Evolutionary conservation across 2,329 filamentous ascomycete genomes (phyloP).

Genomic region (Aspergillus novofumigatus): DNA sequence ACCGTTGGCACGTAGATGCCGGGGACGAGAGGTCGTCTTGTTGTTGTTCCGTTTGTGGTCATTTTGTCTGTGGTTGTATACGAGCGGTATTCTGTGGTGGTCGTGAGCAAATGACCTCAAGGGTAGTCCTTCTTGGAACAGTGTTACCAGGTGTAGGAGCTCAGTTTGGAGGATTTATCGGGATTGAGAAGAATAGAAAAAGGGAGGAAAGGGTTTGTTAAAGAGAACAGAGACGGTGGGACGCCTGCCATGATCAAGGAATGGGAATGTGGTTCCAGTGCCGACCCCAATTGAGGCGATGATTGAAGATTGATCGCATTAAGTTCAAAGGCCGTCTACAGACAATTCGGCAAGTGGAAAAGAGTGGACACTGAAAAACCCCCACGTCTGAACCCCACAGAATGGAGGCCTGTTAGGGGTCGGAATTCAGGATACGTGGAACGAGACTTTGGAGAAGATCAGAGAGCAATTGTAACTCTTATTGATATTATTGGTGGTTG

Average conservation of each 20-base stretch:
- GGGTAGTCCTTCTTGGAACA: not conserved
- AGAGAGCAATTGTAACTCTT: not conserved
- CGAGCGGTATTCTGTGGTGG: not conserved
- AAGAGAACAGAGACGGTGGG: not conserved
- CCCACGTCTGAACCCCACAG: constrained; percentile 12
- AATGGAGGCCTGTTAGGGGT: constrained; percentile 3
- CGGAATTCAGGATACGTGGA: not conserved
- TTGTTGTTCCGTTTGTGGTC: constrained; percentile 18
- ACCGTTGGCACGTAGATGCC: constrained; percentile 71
- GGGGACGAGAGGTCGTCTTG: constrained; percentile 29
- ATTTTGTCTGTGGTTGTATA: constrained; percentile 9
- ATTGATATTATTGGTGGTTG: not conserved
- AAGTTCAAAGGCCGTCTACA: not conserved
- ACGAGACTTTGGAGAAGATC: not conserved
- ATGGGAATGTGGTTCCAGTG: not conserved
- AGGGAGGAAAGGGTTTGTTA: not conserved
- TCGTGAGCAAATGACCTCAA: not conserved
- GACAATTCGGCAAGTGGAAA: not conserved
- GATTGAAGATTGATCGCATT: constrained; percentile 1
- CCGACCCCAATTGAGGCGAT: not conserved
- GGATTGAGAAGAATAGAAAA: not conserved
- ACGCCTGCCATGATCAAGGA: constrained; percentile 1
- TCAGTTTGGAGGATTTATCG: not conserved
- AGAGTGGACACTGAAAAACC: not conserved
- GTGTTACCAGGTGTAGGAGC: not conserved